Base-by-base conservation (phyloP, 257 asterid genomes). In the Anisodus tanguticus region DNA sequence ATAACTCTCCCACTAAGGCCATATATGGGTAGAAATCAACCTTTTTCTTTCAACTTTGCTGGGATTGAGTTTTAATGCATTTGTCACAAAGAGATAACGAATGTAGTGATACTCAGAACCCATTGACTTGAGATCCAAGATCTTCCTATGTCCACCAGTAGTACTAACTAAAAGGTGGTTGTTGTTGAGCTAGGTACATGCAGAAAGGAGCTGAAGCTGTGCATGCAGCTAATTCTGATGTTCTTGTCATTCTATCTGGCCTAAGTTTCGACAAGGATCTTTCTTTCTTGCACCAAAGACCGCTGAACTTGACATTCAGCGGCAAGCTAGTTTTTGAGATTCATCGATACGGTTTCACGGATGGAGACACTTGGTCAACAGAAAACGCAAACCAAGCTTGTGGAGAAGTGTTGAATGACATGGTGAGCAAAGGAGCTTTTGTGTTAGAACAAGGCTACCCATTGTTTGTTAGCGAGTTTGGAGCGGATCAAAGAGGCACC, bases 201-300 rank as follows among this genome's bases (percentile, higher is more conserved):
- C 95, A 91, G 83, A 79, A 79, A 76, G 99, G 98, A 80, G 99
- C 99, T 0, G 98, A 96, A 84, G 94, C 93, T 83, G 98, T 94
- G 81, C 98, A 96, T 15, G 91, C 93, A 11, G 97, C 93, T 60
- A 96, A 96, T 63, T 95, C 98, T 1, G 85, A 92, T n/a, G 82
- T 93, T 41, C 92, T 96, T 0, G 87, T 95, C 67, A 93, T 97
- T 19, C 88, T 97, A 13, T 97, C 97, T 0, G 99, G 99, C 31
- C 31, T 97, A 31, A 90, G 83, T 79, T 93, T 83, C 47, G 98
- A 93, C 79, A 90, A 89, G 66, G 98, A 97, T 81, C 91, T 97
- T 57, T 86, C 97, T 3, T 97, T 97, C 64, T 90, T 93, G 4
- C 85, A 16, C 13, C 74, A 85, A 35, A 88, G 82, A 69, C 92